phyloP scores from a whole-genome alignment of 2,329 filamentous ascomycete genomes.

The Ascochyta clinopodiicola region DNA sequence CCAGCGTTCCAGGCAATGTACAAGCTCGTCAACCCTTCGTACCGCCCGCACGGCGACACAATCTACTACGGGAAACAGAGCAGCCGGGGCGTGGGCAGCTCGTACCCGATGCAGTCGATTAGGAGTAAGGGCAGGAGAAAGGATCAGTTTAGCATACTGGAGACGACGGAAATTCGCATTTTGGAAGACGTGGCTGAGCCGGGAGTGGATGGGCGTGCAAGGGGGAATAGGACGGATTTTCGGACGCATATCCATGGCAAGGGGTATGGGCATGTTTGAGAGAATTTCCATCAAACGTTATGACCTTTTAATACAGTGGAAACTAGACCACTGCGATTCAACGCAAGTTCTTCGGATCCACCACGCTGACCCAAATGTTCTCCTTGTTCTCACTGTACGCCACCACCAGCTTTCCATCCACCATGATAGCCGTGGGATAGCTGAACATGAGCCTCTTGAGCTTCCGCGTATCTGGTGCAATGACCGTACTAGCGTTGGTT shows the following conservation, averaged over 20 bases:
- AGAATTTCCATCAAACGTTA: too few species aligned
- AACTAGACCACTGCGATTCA: neutral
- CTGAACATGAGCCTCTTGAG: slow-evolving; percentile 22
- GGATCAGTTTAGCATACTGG: slow-evolving; percentile 15
- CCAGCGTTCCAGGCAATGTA: slow-evolving; percentile 11
- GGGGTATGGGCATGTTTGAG: too few species aligned
- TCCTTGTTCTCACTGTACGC: slow-evolving; percentile 24
- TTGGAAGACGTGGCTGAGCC: slow-evolving; percentile 1
- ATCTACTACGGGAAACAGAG: slow-evolving; percentile 9
- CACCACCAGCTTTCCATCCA: slow-evolving; percentile 15
- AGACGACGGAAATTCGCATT: slow-evolving; percentile 15
- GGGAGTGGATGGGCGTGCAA: neutral
- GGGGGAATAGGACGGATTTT: too few species aligned
- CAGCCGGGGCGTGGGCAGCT: neutral
- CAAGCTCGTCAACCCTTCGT: neutral
- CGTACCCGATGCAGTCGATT: slow-evolving; percentile 4
- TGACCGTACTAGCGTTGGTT: slow-evolving; percentile 18
- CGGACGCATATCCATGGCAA: too few species aligned
- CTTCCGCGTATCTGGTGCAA: slow-evolving; percentile 19
- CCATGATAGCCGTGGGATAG: slow-evolving; percentile 21
- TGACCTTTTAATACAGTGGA: too few species aligned
- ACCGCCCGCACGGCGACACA: neutral
- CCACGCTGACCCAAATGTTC: slow-evolving; percentile 23
- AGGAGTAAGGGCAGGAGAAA: neutral
- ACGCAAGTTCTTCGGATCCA: slow-evolving; percentile 14